Conservation (phyloP, 495 filamentous ascomycete genomes). For the Pseudoneurospora amorphoporcata region DNA sequence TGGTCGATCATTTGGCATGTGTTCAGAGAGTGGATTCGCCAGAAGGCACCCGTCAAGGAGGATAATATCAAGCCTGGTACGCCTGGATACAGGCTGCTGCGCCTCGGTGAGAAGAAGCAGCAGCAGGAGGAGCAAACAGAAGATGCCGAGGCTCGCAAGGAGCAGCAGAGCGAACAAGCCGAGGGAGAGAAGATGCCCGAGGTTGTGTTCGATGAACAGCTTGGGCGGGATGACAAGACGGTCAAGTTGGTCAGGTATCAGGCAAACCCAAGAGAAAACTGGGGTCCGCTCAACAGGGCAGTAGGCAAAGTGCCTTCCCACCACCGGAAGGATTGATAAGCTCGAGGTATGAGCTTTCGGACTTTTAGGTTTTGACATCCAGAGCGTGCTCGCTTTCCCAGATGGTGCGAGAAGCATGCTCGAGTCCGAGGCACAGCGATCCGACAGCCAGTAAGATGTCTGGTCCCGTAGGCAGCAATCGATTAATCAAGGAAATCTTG, state of each 20-base stretch:
- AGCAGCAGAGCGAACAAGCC: constrained; percentile 5
- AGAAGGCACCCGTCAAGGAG: constrained; percentile 63
- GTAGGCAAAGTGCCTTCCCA: constrained; percentile 28
- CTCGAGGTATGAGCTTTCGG: not conserved
- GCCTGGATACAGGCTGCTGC: constrained; percentile 55
- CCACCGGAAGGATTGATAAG: not conserved
- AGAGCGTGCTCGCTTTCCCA: not conserved
- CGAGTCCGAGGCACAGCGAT: not conserved
- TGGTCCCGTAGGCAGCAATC: not conserved
- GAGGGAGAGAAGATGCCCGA: constrained; percentile 33
- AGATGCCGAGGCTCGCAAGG: constrained; percentile 15
- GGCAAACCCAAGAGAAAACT: constrained; percentile 77
- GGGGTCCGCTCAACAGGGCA: constrained; percentile 82
- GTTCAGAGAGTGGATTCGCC: constrained; percentile 82
- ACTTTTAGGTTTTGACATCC: not conserved
- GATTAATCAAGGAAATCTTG: not conserved
- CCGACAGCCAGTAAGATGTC: not conserved
- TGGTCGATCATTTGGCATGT: constrained; percentile 87
- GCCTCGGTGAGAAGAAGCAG: constrained; percentile 20
- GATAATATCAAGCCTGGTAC: constrained; percentile 53
- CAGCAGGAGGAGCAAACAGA: constrained; percentile 7
- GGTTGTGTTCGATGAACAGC: constrained; percentile 71
- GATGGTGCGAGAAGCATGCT: not conserved
- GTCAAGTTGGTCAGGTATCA: constrained; percentile 74
- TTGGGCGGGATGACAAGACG: constrained; percentile 56